phyloP scores from a whole-genome alignment of 371 early-diverging fungal species.

The Coemansia linderi region DNA sequence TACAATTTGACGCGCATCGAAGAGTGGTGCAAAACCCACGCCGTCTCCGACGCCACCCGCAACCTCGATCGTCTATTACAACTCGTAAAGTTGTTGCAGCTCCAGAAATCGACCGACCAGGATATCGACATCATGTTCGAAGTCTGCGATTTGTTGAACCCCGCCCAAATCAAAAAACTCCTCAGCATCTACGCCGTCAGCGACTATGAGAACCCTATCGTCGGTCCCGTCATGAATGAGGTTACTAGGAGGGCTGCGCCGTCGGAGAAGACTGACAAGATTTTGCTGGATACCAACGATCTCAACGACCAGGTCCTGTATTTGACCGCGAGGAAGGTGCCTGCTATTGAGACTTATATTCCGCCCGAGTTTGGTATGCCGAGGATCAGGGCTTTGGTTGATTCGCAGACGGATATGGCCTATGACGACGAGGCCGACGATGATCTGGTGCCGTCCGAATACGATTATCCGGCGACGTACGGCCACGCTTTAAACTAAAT shows the following conservation, averaged over 20 bases:
- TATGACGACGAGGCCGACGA: constrained; percentile 34
- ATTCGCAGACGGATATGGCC: constrained; percentile 54
- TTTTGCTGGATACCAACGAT: constrained; percentile 82
- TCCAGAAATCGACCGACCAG: constrained; percentile 86
- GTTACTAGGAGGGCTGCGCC: constrained; percentile 83
- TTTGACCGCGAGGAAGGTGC: constrained; percentile 55
- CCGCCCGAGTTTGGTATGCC: constrained; percentile 53
- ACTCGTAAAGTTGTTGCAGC: constrained; percentile 90
- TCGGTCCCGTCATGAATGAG: constrained; percentile 86
- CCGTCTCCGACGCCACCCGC: constrained; percentile 81
- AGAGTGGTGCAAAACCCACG: constrained; percentile 96
- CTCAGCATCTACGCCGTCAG: constrained; percentile 71
- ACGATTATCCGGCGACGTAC: neutral
- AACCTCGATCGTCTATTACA: constrained; percentile 81
- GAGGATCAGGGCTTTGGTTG: constrained; percentile 53
- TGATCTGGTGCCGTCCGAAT: constrained; percentile 2
- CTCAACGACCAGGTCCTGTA: constrained; percentile 67
- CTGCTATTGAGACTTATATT: constrained; percentile 57
- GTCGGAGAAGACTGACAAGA: constrained; percentile 81
- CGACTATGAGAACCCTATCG: constrained; percentile 85
- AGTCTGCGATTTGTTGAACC: constrained; percentile 91
- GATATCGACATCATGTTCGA: constrained; percentile 95
- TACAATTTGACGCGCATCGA: constrained; percentile 94
- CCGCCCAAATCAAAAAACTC: constrained; percentile 93
- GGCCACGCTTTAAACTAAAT: neutral